Evolutionary conservation across 192 early-diverging fungal genomes (phyloP).

Genomic region (Podila epicladia): DNA sequence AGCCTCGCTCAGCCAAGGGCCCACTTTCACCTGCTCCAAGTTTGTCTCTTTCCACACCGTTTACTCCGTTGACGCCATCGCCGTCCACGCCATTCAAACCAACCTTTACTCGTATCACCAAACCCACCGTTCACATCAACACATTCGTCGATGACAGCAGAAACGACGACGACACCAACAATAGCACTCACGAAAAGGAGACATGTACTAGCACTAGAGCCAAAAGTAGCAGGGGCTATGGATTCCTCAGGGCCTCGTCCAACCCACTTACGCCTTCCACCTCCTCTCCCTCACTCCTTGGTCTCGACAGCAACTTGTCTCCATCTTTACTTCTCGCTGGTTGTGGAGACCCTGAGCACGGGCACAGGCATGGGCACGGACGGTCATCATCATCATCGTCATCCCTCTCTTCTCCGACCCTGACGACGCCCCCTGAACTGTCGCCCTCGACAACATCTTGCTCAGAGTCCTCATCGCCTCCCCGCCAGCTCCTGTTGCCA

Average conservation of each 20-base stretch:
- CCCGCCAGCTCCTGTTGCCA: not conserved
- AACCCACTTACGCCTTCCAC: not conserved
- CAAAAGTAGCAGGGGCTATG: not conserved
- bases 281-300: not conserved
- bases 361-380: not conserved
- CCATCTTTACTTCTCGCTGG: not conserved
- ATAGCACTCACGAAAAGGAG: not conserved
- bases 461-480: not conserved
- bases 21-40: not conserved
- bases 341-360: not conserved
- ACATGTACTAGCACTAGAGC: not conserved
- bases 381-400: not conserved
- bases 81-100: constrained; percentile 1
- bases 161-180: not conserved
- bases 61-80: not conserved
- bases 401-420: not conserved
- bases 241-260: not conserved
- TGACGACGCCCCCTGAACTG: not conserved
- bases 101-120: constrained; percentile 28
- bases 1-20: not conserved
- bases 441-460: not conserved
- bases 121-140: not conserved
- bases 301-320: not conserved
- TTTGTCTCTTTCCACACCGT: not conserved
- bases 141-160: no score